Conservation (phyloP, 305 asterid genomes). For the Fraxinus ornus region DNA sequence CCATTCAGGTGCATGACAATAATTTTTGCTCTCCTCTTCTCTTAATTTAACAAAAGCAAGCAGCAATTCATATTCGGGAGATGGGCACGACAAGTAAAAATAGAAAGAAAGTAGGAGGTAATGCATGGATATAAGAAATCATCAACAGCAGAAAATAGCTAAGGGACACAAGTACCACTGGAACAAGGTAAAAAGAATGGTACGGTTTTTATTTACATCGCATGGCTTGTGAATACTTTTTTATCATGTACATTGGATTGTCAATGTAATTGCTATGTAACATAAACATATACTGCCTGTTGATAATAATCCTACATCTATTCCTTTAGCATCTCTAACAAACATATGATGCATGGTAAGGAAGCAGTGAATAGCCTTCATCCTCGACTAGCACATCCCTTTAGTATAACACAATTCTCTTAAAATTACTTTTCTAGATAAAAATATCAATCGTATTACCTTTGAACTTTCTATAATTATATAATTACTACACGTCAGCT, state of each 20-base stretch:
- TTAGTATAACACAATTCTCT: background rate
- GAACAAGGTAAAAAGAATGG: background rate
- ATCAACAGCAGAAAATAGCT: background rate
- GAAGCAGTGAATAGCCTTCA: background rate
- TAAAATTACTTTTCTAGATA: background rate
- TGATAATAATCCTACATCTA: background rate
- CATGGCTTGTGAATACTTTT: background rate
- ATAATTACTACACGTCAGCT: background rate
- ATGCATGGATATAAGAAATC: background rate
- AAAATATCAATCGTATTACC: background rate
- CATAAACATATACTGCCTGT: background rate
- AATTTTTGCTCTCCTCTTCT: background rate
- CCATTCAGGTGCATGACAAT: background rate
- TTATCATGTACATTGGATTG: background rate
- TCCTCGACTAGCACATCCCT: background rate
- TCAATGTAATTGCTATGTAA: background rate
- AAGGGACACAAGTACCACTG: background rate
- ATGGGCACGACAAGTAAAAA: background rate
- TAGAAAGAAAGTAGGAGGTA: background rate
- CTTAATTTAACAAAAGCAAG: background rate
- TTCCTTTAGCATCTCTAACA: background rate
- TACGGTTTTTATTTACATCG: background rate
- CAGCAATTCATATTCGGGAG: background rate
- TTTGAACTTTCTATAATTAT: background rate
- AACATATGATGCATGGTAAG: background rate